phyloP scores from a whole-genome alignment of 179 eudicot genomes.

The Silene vulgaris region DNA sequence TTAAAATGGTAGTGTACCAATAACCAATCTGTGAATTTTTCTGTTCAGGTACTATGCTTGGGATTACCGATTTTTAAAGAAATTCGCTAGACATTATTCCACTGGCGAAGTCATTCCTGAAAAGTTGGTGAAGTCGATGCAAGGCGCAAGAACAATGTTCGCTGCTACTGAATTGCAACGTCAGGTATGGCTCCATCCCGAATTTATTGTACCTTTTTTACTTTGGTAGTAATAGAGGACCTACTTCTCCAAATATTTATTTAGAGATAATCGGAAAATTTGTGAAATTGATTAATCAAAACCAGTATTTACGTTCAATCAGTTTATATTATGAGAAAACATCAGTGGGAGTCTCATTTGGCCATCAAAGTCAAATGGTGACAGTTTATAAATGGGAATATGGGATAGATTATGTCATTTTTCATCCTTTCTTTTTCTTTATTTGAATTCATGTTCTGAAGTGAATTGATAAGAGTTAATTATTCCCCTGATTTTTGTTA shows the following conservation, averaged over 20 bases:
- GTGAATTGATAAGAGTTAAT: conserved; percentile 6
- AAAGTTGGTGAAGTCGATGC: conserved; percentile 70
- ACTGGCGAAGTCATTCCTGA: conserved; percentile 86
- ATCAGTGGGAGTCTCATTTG: not conserved
- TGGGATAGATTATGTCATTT: not conserved
- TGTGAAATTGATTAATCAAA: not conserved
- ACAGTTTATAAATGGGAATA: no score
- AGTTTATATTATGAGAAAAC: not conserved
- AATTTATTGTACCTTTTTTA: conserved; percentile 1
- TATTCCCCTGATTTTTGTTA: conserved; percentile 11
- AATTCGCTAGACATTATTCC: conserved; percentile 79
- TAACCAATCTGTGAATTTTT: not conserved
- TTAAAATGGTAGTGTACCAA: not conserved
- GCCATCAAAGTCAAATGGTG: not conserved
- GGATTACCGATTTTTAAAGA: conserved; percentile 85
- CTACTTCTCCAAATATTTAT: not conserved
- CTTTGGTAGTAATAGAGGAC: not conserved
- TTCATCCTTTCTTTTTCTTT: not conserved
- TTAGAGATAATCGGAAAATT: not conserved
- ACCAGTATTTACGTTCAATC: not conserved
- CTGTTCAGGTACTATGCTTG: conserved; percentile 75
- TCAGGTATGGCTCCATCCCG: conserved; percentile 43
- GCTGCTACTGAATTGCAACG: conserved; percentile 95
- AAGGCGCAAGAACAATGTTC: conserved; percentile 75
- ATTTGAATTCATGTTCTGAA: not conserved